Evolutionary conservation across 768 basidiomycete genomes (phyloP).

Genomic region (Collybia nuda): DNA sequence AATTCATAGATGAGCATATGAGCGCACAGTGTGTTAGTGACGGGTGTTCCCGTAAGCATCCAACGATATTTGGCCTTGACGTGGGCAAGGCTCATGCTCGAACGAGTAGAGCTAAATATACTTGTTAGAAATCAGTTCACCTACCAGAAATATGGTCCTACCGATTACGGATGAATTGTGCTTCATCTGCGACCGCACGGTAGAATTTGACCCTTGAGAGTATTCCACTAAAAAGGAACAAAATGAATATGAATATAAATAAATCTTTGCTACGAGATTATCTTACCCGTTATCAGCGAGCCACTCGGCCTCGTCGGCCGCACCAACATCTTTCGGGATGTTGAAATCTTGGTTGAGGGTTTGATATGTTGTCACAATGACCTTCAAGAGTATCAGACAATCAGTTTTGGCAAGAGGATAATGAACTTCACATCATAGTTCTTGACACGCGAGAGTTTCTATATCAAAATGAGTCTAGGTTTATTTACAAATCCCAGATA

Average conservation of each 20-base stretch:
- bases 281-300: conserved; percentile 48
- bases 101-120: conserved; percentile 45
- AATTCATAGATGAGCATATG: background rate
- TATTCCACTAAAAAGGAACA: conserved; percentile 42
- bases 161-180: conserved; percentile 75
- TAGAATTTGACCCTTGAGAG: conserved; percentile 64
- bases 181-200: conserved; percentile 76
- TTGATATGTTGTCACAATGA: conserved; percentile 78
- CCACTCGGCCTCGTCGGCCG: conserved; percentile 48
- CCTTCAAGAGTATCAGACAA: conserved; percentile 29
- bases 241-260: background rate
- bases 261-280: background rate
- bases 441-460: conserved; percentile 47
- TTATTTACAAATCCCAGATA: no score
- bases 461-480: background rate
- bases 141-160: conserved; percentile 13
- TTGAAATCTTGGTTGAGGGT: conserved; percentile 62
- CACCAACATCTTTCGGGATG: conserved; percentile 47
- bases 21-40: conserved; percentile 66
- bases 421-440: conserved; percentile 46
- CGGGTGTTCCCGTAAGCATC: conserved; percentile 78
- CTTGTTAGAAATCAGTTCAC: background rate
- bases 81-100: conserved; percentile 58
- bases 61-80: conserved; percentile 69
- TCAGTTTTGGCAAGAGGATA: background rate